These are phyloP conservation scores for Ganoderma multipileum DNA, from an alignment of 1,284 basidiomycete species.

Conservation along the genomic window DNA sequence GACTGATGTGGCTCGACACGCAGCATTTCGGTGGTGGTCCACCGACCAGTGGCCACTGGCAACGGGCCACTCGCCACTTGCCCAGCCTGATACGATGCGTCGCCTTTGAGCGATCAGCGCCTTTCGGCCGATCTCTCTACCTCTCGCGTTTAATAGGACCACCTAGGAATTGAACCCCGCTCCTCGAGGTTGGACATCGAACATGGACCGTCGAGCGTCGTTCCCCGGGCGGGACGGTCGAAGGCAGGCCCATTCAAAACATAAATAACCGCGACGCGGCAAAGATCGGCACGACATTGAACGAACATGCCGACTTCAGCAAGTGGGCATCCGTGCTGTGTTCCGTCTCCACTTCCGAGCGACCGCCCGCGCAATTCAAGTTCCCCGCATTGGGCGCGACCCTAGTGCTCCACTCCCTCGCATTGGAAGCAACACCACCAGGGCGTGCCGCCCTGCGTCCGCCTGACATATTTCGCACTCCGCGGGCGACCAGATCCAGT, in stretches of 20 bases:
- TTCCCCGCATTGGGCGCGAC: neutral
- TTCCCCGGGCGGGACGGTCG: neutral
- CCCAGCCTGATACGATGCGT: neutral
- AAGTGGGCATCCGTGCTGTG: neutral
- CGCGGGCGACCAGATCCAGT: conserved; percentile 4
- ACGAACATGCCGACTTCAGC: neutral
- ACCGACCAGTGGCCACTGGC: neutral
- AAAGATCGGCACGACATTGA: neutral
- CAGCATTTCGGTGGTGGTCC: neutral
- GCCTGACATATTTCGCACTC: conserved; percentile 1
- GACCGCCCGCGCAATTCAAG: neutral
- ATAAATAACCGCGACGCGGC: conserved; percentile 1
- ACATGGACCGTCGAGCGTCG: neutral
- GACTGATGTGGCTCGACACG: conserved; percentile 1
- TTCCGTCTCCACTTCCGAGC: conserved; percentile 2
- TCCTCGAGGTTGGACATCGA: neutral
- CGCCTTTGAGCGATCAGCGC: neutral
- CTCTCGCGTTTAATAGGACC: neutral
- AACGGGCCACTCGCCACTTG: neutral
- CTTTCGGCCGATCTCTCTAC: neutral
- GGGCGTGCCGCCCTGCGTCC: neutral
- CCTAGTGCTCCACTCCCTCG: neutral
- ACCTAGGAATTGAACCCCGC: neutral
- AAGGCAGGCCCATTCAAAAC: neutral
- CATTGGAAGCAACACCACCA: neutral